Evolutionary conservation across 2,329 filamentous ascomycete genomes (phyloP).

Genomic region (Ustulina deusta): DNA sequence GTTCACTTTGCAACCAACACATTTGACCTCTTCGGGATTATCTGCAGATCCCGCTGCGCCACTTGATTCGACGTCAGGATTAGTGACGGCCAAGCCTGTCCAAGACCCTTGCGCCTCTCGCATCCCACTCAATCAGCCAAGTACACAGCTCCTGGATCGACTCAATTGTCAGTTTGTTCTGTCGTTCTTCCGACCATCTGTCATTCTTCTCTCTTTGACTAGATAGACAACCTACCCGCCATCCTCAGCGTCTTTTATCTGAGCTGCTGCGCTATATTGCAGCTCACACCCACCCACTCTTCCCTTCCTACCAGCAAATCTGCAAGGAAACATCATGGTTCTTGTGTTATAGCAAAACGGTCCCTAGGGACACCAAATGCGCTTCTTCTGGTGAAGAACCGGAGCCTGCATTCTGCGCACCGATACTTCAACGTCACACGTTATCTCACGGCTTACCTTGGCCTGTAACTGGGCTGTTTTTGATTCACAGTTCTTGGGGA

Average conservation of each 20-base stretch:
- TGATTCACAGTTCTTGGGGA: conserved; percentile 21
- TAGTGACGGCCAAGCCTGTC: conserved; percentile 45
- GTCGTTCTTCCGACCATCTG: conserved; percentile 22
- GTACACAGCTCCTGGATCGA: conserved; percentile 28
- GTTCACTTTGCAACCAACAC: conserved; percentile 24
- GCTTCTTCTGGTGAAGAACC: conserved; percentile 44
- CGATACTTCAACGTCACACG: conserved; percentile 27
- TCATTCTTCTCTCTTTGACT: conserved; percentile 5
- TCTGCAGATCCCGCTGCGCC: conserved; percentile 39
- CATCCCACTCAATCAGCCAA: conserved; percentile 38
- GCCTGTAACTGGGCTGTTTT: conserved; percentile 34
- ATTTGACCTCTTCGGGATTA: conserved; percentile 30
- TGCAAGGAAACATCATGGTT: conserved; percentile 43
- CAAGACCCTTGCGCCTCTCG: conserved; percentile 45
- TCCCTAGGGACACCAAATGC: conserved; percentile 56
- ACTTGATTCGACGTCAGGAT: conserved; percentile 46
- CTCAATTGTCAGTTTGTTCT: conserved; percentile 20
- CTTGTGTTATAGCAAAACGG: conserved; percentile 55
- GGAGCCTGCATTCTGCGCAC: conserved; percentile 44
- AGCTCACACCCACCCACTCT: conserved; percentile 12
- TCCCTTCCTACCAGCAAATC: conserved; percentile 29
- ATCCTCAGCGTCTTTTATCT: conserved; percentile 31
- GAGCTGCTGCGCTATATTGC: conserved; percentile 26
- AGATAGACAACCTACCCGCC: conserved; percentile 17
- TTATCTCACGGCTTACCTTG: conserved; percentile 15